phyloP scores from a whole-genome alignment of 768 basidiomycete species.

The Myochromella boudieri region DNA sequence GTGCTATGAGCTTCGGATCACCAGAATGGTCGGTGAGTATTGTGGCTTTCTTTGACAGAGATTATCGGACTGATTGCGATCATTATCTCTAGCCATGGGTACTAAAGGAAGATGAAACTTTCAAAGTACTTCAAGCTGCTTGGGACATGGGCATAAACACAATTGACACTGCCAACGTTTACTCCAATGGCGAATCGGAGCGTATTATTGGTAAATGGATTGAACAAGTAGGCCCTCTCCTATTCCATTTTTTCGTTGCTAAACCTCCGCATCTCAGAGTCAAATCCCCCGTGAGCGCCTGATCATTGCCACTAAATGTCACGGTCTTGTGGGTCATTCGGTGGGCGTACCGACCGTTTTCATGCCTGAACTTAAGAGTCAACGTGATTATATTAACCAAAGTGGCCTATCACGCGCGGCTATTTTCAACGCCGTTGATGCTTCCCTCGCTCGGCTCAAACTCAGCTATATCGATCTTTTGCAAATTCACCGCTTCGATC shows the following conservation, averaged over 20 bases:
- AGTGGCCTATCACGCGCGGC: conserved; percentile 21
- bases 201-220: conserved; percentile 41
- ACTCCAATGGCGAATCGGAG: conserved; percentile 39
- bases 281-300: conserved; percentile 9
- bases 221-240: conserved; percentile 22
- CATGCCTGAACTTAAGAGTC: conserved; percentile 3
- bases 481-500: conserved; percentile 44
- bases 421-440: conserved; percentile 35
- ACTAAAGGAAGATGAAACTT: conserved; percentile 41
- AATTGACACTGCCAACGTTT: conserved; percentile 36
- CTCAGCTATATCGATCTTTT: conserved; percentile 32
- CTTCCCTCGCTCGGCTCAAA: conserved; percentile 27
- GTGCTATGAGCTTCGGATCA: conserved; percentile 9
- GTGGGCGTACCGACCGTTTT: neutral
- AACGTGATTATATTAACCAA: conserved; percentile 19
- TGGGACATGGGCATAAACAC: conserved; percentile 37
- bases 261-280: conserved; percentile 16
- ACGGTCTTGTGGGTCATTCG: conserved; percentile 1
- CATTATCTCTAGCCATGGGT: conserved; percentile 42
- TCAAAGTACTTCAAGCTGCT: conserved; percentile 47
- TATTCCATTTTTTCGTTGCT: conserved; percentile 13
- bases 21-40: conserved; percentile 2
- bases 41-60: neutral
- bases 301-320: conserved; percentile 10
- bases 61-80: neutral